Evolutionary conservation across 2,329 filamentous ascomycete genomes (phyloP), one percentile per base, ranked within the genome.

Genomic region (Coniochaeta sp.): DNA sequence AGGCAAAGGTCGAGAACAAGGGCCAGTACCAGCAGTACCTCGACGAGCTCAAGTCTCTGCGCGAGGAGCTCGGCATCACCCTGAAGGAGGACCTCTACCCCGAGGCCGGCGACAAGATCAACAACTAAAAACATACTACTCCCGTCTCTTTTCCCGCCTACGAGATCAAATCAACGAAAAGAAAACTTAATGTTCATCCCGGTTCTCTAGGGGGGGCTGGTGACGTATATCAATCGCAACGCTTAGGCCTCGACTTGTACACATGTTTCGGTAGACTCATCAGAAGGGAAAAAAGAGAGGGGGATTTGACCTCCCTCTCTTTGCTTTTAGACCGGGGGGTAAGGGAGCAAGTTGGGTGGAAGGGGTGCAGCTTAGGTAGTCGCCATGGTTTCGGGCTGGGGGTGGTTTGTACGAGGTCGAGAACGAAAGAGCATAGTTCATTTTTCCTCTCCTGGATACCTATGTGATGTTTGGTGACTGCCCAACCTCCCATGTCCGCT

Each of bases 1-100:
- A 96, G 79, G 89, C 91, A 75, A 99, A 99, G 85, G 94, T 97
- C 63, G 94, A 99, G 83, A 99, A 95, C 84, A 87, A 90, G 75
- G 83, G 83, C 67, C 94, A 99, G 79, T 99, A 99, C 78, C 82
- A 96, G 68, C 87, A 96, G 78, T 96, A 95, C 76, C 85, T 99
- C 56, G 81, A 89, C 67, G 89, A 96, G 78, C 89, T 99, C 62
- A 90, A 95, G 80, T 80, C 86, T 59, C 79, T 97, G 66, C 86
- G 91, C 65, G 89, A 95, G 80, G 92, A 97, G 78, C 85, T 97
- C 58, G 92, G 92, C 63, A 83, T 97, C 64, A 77, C 83, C 60
- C 82, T 96, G 64, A 95, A 94, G 81, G 92, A 97, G 81, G 85
- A 89, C 66, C 79, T 97, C 71, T 97, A 91, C 76, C 91, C 92